Percentiles rank a stretch among this genome's conserved stretches.
Conservation (phyloP, 805 yeast genomes). For the Kazachstania taianensis region DNA sequence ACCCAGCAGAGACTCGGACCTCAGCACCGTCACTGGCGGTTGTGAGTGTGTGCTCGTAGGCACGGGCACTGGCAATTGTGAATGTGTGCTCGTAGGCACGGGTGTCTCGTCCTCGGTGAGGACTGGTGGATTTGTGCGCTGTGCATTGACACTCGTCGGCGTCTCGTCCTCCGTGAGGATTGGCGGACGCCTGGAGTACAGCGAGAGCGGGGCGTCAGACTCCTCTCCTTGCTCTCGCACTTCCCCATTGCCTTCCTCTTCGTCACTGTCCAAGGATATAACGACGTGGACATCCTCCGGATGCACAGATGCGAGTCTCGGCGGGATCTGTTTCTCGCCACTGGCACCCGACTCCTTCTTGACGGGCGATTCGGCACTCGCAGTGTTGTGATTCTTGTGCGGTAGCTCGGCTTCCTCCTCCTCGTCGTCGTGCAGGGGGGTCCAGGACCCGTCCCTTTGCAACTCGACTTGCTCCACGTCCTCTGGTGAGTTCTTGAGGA, state of each 20-base stretch:
- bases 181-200: no score
- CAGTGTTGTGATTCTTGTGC: neutral
- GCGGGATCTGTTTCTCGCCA: neutral
- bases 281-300: conserved; percentile 1
- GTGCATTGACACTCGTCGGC: no score
- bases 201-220: no score
- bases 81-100: no score
- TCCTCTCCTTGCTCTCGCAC: neutral
- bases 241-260: conserved; percentile 11
- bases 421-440: conserved; percentile 27
- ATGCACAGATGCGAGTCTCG: neutral
- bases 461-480: conserved; percentile 60
- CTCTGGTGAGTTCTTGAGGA: conserved; percentile 42
- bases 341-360: conserved; percentile 6
- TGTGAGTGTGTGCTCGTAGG: no score
- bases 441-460: conserved; percentile 69
- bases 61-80: no score
- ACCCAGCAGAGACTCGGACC: no score
- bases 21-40: no score
- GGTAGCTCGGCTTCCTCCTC: conserved; percentile 5
- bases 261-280: conserved; percentile 44
- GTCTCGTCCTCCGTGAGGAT: no score
- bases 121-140: no score
- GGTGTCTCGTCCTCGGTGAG: no score
- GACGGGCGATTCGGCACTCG: conserved; percentile 4